Evolutionary conservation across 2,329 filamentous ascomycete species (phyloP).

Genomic region (Albophoma yamanashiensis): DNA sequence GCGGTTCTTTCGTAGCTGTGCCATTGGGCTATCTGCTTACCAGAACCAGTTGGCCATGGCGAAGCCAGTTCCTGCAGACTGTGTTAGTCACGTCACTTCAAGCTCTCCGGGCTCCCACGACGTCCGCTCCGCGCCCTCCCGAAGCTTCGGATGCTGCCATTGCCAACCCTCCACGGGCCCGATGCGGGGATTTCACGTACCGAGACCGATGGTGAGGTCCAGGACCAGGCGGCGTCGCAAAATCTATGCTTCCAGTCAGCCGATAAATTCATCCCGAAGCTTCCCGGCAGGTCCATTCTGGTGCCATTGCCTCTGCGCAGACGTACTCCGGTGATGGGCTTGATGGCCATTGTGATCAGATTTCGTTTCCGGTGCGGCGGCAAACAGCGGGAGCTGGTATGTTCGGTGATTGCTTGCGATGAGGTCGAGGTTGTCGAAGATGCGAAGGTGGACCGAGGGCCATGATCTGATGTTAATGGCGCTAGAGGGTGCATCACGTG

Average conservation of each 20-base stretch:
- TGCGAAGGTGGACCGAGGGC: conserved; percentile 6
- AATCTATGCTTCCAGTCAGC: conserved; percentile 37
- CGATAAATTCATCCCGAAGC: conserved; percentile 8
- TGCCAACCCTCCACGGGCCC: conserved; percentile 11
- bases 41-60: conserved; percentile 46
- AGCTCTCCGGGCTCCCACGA: not conserved
- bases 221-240: conserved; percentile 48
- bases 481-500: conserved; percentile 15
- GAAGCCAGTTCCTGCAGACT: conserved; percentile 37
- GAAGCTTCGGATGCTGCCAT: conserved; percentile 8
- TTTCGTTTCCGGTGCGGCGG: conserved; percentile 11
- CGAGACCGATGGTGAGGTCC: conserved; percentile 44
- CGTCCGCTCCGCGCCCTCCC: not conserved
- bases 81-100: conserved; percentile 20
- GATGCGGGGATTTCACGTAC: conserved; percentile 28
- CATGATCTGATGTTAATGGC: conserved; percentile 24
- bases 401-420: conserved; percentile 11
- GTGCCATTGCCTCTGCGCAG: conserved; percentile 17
- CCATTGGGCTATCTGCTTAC: conserved; percentile 26
- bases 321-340: conserved; percentile 51
- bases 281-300: not conserved
- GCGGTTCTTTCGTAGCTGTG: not conserved
- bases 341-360: conserved; percentile 38
- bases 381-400: conserved; percentile 9
- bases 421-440: conserved; percentile 7